Base-by-base conservation (phyloP, 176 grass and related monocot species). In the Triticum timopheevii region DNA sequence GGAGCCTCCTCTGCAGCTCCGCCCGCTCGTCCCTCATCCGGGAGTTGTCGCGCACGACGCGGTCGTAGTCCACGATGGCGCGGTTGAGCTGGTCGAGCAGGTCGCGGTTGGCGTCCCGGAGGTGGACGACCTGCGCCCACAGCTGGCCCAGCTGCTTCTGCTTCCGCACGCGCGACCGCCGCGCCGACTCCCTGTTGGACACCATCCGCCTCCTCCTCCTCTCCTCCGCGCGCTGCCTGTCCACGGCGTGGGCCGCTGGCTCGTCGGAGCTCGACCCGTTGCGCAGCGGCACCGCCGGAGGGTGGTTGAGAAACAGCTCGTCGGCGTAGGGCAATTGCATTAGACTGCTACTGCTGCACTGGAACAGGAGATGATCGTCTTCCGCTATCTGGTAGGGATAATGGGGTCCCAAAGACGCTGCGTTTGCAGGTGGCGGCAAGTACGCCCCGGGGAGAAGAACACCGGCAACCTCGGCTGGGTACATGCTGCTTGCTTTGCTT, bases 161-260 rank as follows among this genome's bases (percentile, higher is more conserved):
- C 87, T 97, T 97, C 38, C 92, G 83, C 86, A 92, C 65, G 76
- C 94, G 94, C 2, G 94, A 97, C 45, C 92, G 86, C 50, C 92
- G 87, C 35, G 94, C 94, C 13, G 94, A 97, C 82, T 97, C 94
- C 65, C 92, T 67, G 80, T 97, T 97, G 6, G 94, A 97, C 67
- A 72, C 86, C 90, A 90, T 90, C 65, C 94, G 80, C 80, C 94
- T 69, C 86, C 79, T 87, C 79, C 88, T 88, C 83, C 90, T 89
- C 77, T 97, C 88, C 61, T 97, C 92, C 20, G 79, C 92, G 61
- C n/a, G 45, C 77, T 80, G 87, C 34, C 27, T 66, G 12, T 84
- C 11, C 2, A 15, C 6, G 42, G 13, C 23, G 71, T 7, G 71
- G 3, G 54, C 76, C 2, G 61, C 61, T 33, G 72, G 70, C 82